Evolutionary conservation across 208 protist genomes (phyloP).

Genomic region (Acanthamoeba divionensis): DNA sequence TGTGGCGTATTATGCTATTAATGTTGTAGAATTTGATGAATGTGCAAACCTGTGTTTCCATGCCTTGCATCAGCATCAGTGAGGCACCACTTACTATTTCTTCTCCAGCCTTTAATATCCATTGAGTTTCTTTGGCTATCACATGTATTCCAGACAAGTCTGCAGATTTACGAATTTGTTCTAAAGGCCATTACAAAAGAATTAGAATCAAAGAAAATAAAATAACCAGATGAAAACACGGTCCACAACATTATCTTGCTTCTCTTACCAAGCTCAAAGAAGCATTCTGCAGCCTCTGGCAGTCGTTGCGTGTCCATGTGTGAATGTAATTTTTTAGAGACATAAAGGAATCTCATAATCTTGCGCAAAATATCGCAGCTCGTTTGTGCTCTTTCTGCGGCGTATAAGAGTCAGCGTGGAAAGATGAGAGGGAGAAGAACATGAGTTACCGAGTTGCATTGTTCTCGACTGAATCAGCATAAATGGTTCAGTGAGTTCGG

Average conservation of each 20-base stretch:
- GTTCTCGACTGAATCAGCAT: slow-evolving; percentile 42
- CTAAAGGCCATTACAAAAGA: not conserved
- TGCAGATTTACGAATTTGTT: slow-evolving; percentile 53
- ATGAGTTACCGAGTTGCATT: slow-evolving; percentile 56
- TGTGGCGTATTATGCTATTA: no score
- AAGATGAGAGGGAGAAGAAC: no score
- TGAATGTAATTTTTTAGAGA: slow-evolving; percentile 59
- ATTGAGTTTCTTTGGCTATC: slow-evolving; percentile 57
- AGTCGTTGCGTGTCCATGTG: slow-evolving; percentile 59
- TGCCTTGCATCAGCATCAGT: slow-evolving; percentile 56
- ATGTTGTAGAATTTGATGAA: not conserved
- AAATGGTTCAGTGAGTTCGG: slow-evolving; percentile 58
- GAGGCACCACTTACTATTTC: slow-evolving; percentile 57
- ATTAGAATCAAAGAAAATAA: not conserved
- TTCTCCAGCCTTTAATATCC: slow-evolving; percentile 61
- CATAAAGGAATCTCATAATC: slow-evolving; percentile 53
- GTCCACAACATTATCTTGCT: not conserved
- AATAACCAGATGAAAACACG: not conserved
- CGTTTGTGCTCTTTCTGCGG: no score
- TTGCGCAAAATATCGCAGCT: slow-evolving; percentile 61
- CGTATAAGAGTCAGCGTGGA: no score
- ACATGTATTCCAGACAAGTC: slow-evolving; percentile 58
- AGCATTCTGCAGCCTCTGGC: slow-evolving; percentile 63
- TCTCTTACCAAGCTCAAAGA: slow-evolving; percentile 62
- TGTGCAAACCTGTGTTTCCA: slow-evolving; percentile 57